phyloP scores from a whole-genome alignment of 306 rosid genomes.

The Cicer cuneatum region DNA sequence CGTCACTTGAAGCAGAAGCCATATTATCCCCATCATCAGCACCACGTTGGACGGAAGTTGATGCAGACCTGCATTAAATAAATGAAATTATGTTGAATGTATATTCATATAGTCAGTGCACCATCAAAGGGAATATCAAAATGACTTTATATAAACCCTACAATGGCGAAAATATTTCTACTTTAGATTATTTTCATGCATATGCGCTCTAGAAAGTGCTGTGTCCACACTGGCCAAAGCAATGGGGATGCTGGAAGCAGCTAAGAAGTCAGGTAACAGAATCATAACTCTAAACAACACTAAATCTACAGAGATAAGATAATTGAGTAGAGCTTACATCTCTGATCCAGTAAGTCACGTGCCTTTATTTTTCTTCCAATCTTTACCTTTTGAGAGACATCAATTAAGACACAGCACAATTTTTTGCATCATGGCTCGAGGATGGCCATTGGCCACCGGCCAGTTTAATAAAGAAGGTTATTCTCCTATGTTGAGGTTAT shows the following conservation, averaged over 20 bases:
- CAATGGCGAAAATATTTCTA: conserved; percentile 14
- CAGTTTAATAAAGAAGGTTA: neutral
- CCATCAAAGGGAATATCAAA: conserved; percentile 18
- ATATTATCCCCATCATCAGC: conserved; percentile 52
- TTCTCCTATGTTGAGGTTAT: neutral
- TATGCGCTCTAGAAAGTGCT: conserved; percentile 15
- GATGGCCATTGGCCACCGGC: conserved; percentile 24
- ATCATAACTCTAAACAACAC: conserved; percentile 14
- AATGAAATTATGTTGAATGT: conserved; percentile 37
- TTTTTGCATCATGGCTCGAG: neutral
- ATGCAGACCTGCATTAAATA: conserved; percentile 69
- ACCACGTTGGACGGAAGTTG: conserved; percentile 64
- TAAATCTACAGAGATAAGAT: conserved; percentile 10
- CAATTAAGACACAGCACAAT: neutral
- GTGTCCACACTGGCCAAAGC: conserved; percentile 29
- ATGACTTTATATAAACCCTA: conserved; percentile 33
- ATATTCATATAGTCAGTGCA: neutral
- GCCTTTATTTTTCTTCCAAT: conserved; percentile 5
- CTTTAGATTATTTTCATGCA: conserved; percentile 31
- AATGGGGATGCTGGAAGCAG: conserved; percentile 41
- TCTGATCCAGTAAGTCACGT: neutral
- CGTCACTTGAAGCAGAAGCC: conserved; percentile 74
- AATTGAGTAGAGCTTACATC: conserved; percentile 5
- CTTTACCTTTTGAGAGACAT: neutral
- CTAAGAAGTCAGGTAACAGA: conserved; percentile 14